Evolutionary conservation across 2,329 filamentous ascomycete species (phyloP).

Genomic region (Tolypocladium tundrense): DNA sequence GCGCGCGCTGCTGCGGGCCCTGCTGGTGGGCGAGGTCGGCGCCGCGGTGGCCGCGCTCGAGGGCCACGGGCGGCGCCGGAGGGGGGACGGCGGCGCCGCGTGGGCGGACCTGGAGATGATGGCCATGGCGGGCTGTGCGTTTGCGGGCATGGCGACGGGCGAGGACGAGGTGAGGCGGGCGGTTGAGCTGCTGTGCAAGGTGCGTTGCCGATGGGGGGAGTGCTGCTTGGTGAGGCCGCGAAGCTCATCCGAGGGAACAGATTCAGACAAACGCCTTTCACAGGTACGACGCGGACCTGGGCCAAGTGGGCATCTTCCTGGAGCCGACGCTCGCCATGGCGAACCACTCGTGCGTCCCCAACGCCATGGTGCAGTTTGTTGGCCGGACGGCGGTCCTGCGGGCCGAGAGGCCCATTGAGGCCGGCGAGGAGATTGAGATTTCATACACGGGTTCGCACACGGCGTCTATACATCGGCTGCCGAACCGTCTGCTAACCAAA

Average conservation of each 20-base stretch:
- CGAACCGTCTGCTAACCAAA: neutral
- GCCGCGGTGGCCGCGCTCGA: constrained; percentile 30
- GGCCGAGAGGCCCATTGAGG: constrained; percentile 36
- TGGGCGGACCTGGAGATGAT: constrained; percentile 42
- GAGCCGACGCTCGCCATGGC: constrained; percentile 46
- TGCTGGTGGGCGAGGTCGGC: constrained; percentile 28
- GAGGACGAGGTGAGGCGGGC: constrained; percentile 28
- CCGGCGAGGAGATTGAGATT: constrained; percentile 48
- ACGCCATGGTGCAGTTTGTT: constrained; percentile 46
- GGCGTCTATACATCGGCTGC: neutral
- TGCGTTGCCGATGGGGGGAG: constrained; percentile 13
- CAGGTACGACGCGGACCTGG: constrained; percentile 40
- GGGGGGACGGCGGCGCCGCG: constrained; percentile 22
- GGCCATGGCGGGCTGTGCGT: constrained; percentile 29
- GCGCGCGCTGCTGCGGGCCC: constrained; percentile 40
- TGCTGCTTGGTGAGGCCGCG: neutral
- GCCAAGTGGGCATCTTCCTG: constrained; percentile 43
- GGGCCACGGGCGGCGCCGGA: constrained; percentile 28
- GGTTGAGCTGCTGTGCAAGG: constrained; percentile 43
- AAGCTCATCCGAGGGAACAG: constrained; percentile 20
- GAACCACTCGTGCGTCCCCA: constrained; percentile 54
- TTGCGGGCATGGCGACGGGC: constrained; percentile 26
- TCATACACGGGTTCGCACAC: constrained; percentile 46
- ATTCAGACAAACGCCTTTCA: constrained; percentile 54
- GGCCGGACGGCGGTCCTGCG: constrained; percentile 40